Evolutionary conservation across 2,329 filamentous ascomycete species (phyloP), one percentile per base, ranked within the genome.

Genomic region (Sarocladiaceae sp.): DNA sequence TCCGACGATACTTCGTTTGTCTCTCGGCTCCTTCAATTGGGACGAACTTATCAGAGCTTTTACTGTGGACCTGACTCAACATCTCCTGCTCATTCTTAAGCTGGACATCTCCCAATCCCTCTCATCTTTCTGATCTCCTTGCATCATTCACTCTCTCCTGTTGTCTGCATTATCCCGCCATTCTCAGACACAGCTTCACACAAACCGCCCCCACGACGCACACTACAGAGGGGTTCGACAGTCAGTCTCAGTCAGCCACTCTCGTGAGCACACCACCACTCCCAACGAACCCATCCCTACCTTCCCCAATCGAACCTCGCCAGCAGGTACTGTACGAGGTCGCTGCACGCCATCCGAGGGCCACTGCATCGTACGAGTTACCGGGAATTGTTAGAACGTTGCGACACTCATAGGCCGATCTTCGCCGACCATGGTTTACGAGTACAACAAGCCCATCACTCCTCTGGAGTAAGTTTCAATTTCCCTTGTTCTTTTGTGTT

Each of bases 381-480:
- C n/a, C n/a, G n/a, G n/a, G n/a, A n/a, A n/a, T n/a, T n/a, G n/a
- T n/a, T n/a, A n/a, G n/a, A n/a, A n/a, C n/a, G n/a, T n/a, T n/a
- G n/a, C n/a, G n/a, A n/a, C n/a, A n/a, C n/a, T n/a, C n/a, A n/a
- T n/a, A n/a, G n/a, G 47, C 45, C 43, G 45, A 29, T 33, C 42
- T 35, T 44, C 46, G 47, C 45, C 42, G 20, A 33, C 29, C 52
- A 50, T 45, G 51, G 62, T 62, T 58, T 64, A 61, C 50, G 56
- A 55, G 32, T 63, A 61, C 53, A 60, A 64, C 45, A 64, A 65
- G 47, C 58, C 60, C 51, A 63, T 66, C 48, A 59, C 54, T 55
- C 55, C 56, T 52, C 58, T 66, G 60, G 60, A 65, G 63, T 66
- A 53, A 58, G 63, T 57, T 21, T 44, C 43, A 24, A 45, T 41